Evolutionary conservation across 179 eudicot genomes (phyloP), one percentile per base, ranked within the genome.

Genomic region (Actinidia chinensis): DNA sequence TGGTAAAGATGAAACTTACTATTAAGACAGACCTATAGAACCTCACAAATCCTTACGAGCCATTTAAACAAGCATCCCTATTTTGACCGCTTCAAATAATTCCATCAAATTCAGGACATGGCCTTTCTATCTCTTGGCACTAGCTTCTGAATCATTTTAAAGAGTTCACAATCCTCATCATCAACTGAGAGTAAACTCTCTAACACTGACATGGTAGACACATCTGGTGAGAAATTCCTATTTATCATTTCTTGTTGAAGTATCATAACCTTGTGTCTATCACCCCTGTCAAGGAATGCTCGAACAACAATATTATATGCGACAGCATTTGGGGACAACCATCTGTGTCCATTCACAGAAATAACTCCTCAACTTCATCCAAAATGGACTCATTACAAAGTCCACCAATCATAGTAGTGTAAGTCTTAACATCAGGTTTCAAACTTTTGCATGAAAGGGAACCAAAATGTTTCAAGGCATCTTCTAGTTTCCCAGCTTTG

Each of bases 391-490:
- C 55, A 12, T 73, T 67, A 51, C 43, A 73, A 15, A 73, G 65
- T 50, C 78, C 78, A 28, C 42, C 1, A 11, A 79, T 63, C 64
- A 79, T 22, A 42, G 43, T 12, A 36, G 22, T 73, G 44, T 61
- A 79, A 15, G 55, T 79, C 6, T 11, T 33, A 48, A 79, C 51
- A 64, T 52, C 1, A 2, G 64, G 65, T 51, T 36, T 9, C 65
- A 63, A 52, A 8, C 69, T 12, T 50, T 67, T 61, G 33, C 59
- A 4, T 7, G 43, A 7, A 22, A 79, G 13, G 55, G 9, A 15
- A 36, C n/a, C n/a, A 65, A 73, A 64, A 0, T 51, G 6, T 20
- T 47, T 36, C 20, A 5, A 5, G 25, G 78, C 82, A 54, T 22
- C 73, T 46, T 73, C 42, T 50, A 52, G 8, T 18, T 52, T 73